These are phyloP conservation scores for Cytospora leucostoma DNA, from an alignment of 2,329 filamentous ascomycete species.

Conservation along the genomic window DNA sequence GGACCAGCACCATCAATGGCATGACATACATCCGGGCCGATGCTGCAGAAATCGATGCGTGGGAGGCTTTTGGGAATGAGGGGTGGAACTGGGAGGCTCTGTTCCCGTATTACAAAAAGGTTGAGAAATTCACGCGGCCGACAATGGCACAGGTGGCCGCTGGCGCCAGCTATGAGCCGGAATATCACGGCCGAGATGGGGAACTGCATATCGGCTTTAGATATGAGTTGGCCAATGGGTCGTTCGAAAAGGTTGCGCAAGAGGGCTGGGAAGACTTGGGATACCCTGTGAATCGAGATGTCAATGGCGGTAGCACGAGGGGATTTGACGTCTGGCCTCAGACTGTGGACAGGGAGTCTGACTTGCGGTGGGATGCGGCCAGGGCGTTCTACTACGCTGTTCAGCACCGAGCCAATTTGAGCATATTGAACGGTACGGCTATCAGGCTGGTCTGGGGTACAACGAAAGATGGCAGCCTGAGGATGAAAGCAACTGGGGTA, in stretches of 20 bases:
- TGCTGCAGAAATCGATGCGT: constrained; percentile 44
- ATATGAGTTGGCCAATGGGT: constrained; percentile 38
- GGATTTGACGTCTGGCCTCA: constrained; percentile 44
- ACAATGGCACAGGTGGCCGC: constrained; percentile 37
- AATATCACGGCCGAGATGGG: constrained; percentile 41
- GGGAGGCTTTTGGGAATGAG: constrained; percentile 45
- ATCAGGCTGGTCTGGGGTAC: constrained; percentile 23
- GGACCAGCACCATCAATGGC: constrained; percentile 39
- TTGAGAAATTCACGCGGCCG: constrained; percentile 41
- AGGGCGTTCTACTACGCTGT: constrained; percentile 46
- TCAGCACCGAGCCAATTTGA: constrained; percentile 41
- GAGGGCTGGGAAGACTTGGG: constrained; percentile 39
- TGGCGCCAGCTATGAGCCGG: constrained; percentile 40
- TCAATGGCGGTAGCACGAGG: constrained; percentile 42
- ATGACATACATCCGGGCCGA: constrained; percentile 46
- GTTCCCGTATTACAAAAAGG: constrained; percentile 49
- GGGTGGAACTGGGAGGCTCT: constrained; percentile 50
- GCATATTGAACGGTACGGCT: constrained; percentile 41
- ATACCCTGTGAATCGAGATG: constrained; percentile 40
- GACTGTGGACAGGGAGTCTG: constrained; percentile 41
- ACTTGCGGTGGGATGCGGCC: constrained; percentile 45
- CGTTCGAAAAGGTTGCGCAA: constrained; percentile 35
- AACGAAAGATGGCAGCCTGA: constrained; percentile 36
- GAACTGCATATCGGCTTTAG: constrained; percentile 42
- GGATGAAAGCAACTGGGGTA: constrained; percentile 36